These are phyloP conservation scores for Colletotrichum sp. DNA, from an alignment of 2,329 filamentous ascomycete species.

Conservation along the genomic window DNA sequence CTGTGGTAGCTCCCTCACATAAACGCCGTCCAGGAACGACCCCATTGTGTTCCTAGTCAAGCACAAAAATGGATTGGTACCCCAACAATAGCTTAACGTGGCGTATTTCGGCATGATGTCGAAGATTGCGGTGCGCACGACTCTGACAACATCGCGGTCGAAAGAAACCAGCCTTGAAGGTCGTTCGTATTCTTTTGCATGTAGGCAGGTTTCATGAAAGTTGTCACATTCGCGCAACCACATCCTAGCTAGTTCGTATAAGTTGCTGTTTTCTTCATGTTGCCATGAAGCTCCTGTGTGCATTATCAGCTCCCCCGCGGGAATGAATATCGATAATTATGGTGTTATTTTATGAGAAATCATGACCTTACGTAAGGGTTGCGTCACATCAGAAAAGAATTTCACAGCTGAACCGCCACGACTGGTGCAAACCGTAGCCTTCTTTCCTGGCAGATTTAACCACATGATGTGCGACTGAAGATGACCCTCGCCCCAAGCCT, in stretches of 20 bases:
- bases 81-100: background rate
- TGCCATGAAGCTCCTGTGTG: too few relatives aligned
- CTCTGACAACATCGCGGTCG: accelerated
- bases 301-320: too few relatives aligned
- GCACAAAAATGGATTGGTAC: background rate
- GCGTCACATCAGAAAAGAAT: too few relatives aligned
- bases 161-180: background rate
- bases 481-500: too few relatives aligned
- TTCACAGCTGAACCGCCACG: too few relatives aligned
- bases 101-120: background rate
- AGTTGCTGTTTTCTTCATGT: too few relatives aligned
- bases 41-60: accelerated
- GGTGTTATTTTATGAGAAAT: too few relatives aligned
- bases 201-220: background rate
- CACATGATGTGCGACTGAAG: too few relatives aligned
- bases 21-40: accelerated
- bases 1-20: accelerated
- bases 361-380: too few relatives aligned
- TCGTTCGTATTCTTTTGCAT: accelerated
- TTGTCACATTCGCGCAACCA: background rate
- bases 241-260: background rate
- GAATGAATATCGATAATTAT: too few relatives aligned
- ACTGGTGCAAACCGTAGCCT: too few relatives aligned
- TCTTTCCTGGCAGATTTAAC: too few relatives aligned
- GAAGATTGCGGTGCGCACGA: accelerated